Base-by-base conservation (phyloP, 495 filamentous ascomycete genomes). In the Penicillium paradoxum region DNA sequence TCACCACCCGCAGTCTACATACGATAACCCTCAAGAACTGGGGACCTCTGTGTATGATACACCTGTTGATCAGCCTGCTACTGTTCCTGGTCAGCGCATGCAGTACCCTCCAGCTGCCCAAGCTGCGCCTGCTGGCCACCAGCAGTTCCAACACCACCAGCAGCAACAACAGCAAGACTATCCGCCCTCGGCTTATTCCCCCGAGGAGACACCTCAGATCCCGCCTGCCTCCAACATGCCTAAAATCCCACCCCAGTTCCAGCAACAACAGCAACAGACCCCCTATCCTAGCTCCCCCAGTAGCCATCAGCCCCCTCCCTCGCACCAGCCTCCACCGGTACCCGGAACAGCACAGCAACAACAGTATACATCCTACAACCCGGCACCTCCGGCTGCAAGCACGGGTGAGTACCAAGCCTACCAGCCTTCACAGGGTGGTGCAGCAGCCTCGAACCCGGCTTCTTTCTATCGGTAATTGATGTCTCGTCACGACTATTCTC, bases 41-140 rank as follows among this genome's bases (percentile, higher is more conserved):
- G 86, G 87, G 29, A 90, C 89, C n/a, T 87, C 87, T 6, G 81
- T 82, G 10, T 95, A 93, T 57, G 87, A 92, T 62, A 89, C 87
- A 6, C 89, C 89, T 17, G 79, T 88, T 34, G 84, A 83, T 29
- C 69, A 70, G 24, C 49, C 62, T 39, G 15, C 50, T 25, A 32
- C 54, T 36, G 46, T 30, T 22, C 39, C 54, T 39, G 49, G 32
- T 17, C 72, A 76, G 30, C 71, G 67, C 47, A 68, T 66, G 36
- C 78, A 78, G 43, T 79, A 77, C 48, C 74, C 78, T 45, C 62
- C 72, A 8, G 64, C 66, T 27, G 67, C 69, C 4, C 58, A 67
- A 21, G 68, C 64, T 7, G 73, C 82, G 0, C 65, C 68, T 29
- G 41, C 55, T 9, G 61, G 61, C 41, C 69, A 72, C 47, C 73